A percentile compares a stretch with the other conserved stretches of the same genome.
These are phyloP conservation scores for Typha latifolia DNA, from an alignment of 176 grass and related monocot species.

Conservation along the genomic window DNA sequence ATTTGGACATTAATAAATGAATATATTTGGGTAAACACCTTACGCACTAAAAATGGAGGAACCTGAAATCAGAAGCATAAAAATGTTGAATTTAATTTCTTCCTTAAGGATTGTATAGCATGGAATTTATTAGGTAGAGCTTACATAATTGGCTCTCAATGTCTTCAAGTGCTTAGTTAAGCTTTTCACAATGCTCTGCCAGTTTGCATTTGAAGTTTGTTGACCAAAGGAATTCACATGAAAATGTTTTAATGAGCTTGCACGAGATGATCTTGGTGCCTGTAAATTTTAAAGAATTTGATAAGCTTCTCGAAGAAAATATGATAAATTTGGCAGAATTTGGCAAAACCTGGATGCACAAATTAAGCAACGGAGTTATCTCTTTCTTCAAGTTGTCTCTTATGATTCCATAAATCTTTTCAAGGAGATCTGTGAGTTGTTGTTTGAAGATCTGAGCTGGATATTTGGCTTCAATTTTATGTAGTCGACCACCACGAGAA, in stretches of 20 bases:
- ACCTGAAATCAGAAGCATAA: constrained; percentile 29
- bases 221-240: constrained; percentile 17
- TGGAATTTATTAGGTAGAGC: background rate
- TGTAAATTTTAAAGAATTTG: background rate
- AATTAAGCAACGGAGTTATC: constrained; percentile 41
- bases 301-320: background rate
- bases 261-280: constrained; percentile 23
- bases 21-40: constrained; percentile 83
- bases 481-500: background rate
- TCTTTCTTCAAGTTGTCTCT: constrained; percentile 67
- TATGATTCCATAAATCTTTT: constrained; percentile 70
- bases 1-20: constrained; percentile 86
- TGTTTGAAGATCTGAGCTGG: constrained; percentile 66
- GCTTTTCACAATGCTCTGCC: constrained; percentile 20
- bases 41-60: constrained; percentile 65
- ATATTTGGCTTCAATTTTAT: constrained; percentile 65
- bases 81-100: too few relatives aligned
- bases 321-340: background rate
- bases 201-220: constrained; percentile 11
- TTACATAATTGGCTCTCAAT: constrained; percentile 22
- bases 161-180: constrained; percentile 21
- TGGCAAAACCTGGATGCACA: constrained; percentile 51
- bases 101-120: too few relatives aligned
- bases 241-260: constrained; percentile 17
- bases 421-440: constrained; percentile 53